Percentiles rank a stretch among this genome's conserved stretches.
phyloP scores from a whole-genome alignment of 2,329 filamentous ascomycete genomes.

The Aspergillus udagawae region DNA sequence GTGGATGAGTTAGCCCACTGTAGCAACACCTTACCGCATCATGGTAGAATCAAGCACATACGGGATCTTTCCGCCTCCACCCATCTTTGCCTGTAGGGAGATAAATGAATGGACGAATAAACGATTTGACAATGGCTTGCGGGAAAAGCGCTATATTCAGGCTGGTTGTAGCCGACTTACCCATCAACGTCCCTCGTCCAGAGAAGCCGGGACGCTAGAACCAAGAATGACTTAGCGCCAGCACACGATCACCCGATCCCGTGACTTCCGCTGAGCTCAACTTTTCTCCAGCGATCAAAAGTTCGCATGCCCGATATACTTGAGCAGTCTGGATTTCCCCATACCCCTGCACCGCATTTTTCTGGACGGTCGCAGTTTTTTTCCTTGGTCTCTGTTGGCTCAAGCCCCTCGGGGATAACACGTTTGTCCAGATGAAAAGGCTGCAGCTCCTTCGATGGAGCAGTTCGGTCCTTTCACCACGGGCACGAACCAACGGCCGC shows the following conservation, averaged over 20 bases:
- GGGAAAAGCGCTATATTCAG: constrained; percentile 17
- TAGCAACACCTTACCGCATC: background rate
- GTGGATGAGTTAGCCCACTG: constrained; percentile 20
- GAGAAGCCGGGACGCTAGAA: constrained; percentile 23
- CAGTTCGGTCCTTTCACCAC: constrained; percentile 47
- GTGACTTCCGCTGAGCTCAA: constrained; percentile 38
- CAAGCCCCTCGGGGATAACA: constrained; percentile 3
- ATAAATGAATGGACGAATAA: constrained; percentile 17
- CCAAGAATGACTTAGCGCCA: constrained; percentile 25
- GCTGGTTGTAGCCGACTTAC: constrained; percentile 28
- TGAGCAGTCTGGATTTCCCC: constrained; percentile 8
- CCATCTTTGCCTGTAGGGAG: constrained; percentile 46
- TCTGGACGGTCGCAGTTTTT: constrained; percentile 16
- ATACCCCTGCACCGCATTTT: constrained; percentile 11
- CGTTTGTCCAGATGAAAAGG: constrained; percentile 45
- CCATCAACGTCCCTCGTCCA: constrained; percentile 26
- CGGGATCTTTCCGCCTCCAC: constrained; percentile 76
- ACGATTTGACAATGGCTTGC: constrained; percentile 21
- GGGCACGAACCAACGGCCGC: constrained; percentile 39
- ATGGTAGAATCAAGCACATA: constrained; percentile 48
- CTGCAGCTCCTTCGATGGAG: constrained; percentile 51
- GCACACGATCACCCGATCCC: constrained; percentile 31
- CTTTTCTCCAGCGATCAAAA: constrained; percentile 31
- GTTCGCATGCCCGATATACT: constrained; percentile 10
- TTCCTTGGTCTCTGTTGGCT: constrained; percentile 1